Evolutionary conservation across 2,329 filamentous ascomycete genomes (phyloP).

Genomic region (Akanthomyces muscarius): DNA sequence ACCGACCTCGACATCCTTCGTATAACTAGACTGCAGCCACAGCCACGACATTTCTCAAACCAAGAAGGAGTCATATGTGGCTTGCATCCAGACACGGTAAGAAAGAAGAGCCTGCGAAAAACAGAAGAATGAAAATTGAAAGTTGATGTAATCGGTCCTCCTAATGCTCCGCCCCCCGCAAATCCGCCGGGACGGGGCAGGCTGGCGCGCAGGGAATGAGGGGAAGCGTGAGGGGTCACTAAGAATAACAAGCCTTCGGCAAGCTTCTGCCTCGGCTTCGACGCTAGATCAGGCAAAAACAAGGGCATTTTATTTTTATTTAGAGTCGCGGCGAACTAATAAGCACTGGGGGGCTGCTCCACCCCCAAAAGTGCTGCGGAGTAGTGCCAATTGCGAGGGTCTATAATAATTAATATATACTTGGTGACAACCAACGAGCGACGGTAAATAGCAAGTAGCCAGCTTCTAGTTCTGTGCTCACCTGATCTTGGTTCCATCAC

Average conservation of each 20-base stretch:
- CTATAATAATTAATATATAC: background rate
- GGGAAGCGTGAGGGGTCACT: slow-evolving; percentile 15
- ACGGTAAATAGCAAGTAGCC: background rate
- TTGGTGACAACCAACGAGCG: background rate
- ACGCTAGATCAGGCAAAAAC: background rate
- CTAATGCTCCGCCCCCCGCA: slow-evolving; percentile 5
- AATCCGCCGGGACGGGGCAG: background rate
- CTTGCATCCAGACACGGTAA: too few species aligned
- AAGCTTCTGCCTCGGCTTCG: slow-evolving; percentile 14
- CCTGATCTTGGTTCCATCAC: background rate
- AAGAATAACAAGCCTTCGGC: background rate
- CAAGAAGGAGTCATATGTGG: too few species aligned
- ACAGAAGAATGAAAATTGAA: background rate
- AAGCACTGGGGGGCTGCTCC: background rate
- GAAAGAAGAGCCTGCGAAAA: background rate
- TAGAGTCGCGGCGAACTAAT: background rate
- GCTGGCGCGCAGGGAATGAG: background rate
- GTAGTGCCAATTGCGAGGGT: too few species aligned
- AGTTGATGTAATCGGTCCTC: background rate
- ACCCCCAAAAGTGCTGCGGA: background rate
- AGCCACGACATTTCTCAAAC: too few species aligned
- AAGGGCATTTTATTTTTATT: background rate
- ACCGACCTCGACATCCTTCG: too few species aligned
- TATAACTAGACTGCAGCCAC: too few species aligned
- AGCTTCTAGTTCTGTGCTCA: background rate